phyloP scores from a whole-genome alignment of 73 alveolate genomes.

The Paramecium sonneborni region DNA sequence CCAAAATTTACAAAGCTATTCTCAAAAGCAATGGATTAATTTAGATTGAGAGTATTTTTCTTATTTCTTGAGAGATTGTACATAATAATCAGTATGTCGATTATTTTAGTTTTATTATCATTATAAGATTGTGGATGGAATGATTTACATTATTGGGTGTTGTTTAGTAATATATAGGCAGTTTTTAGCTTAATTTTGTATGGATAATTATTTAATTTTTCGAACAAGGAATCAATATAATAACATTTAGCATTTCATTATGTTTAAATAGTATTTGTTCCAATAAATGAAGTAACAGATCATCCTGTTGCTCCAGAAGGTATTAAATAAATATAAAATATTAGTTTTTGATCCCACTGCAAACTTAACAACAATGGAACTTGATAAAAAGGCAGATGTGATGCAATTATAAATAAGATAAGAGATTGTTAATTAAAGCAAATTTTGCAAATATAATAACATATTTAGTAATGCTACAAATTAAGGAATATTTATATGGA shows the following conservation, averaged over 20 bases:
- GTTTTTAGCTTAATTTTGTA: background rate
- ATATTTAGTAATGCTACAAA: background rate
- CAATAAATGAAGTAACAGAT: background rate
- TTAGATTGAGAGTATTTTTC: slow-evolving; percentile 2
- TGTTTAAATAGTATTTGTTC: slow-evolving; percentile 44
- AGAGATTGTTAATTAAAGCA: slow-evolving; percentile 28
- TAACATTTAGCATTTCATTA: slow-evolving; percentile 1
- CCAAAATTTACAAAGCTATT: slow-evolving; percentile 22
- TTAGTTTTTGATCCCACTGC: slow-evolving; percentile 11
- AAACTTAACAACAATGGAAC: background rate
- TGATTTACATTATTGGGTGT: background rate
- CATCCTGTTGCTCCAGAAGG: slow-evolving; percentile 52
- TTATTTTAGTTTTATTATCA: background rate
- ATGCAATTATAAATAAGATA: background rate
- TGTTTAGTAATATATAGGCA: background rate
- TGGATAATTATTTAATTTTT: background rate
- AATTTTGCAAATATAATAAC: background rate
- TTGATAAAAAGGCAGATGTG: slow-evolving; percentile 15
- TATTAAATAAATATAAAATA: background rate
- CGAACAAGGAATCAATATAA: background rate
- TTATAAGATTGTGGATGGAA: slow-evolving; percentile 4
- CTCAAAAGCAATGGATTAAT: slow-evolving; percentile 1
- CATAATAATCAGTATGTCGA: background rate
- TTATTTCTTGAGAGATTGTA: slow-evolving; percentile 19
- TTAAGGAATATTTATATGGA: slow-evolving; percentile 18